Percentiles rank a stretch among this genome's conserved stretches.
Conservation (phyloP, 2,329 filamentous ascomycete genomes). For the Trichoderma guizhouense region DNA sequence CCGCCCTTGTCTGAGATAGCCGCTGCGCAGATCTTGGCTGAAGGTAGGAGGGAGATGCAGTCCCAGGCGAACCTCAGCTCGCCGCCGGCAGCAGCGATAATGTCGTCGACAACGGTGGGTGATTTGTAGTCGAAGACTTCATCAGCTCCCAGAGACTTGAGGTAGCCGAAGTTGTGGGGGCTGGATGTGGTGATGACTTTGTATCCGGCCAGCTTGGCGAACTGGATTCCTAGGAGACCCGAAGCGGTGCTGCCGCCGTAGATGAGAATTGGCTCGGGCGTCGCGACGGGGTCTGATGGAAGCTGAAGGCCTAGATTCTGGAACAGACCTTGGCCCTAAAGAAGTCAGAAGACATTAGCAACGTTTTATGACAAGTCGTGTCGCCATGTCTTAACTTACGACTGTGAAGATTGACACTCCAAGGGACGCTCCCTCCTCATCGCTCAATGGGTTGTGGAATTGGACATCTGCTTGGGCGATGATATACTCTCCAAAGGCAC, state of each 20-base stretch:
- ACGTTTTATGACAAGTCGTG: background rate
- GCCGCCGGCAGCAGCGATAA: slow-evolving; percentile 24
- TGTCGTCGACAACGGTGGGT: slow-evolving; percentile 24
- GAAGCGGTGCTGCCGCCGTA: slow-evolving; percentile 54
- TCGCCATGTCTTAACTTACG: background rate
- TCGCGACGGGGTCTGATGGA: slow-evolving; percentile 39
- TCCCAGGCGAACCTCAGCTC: slow-evolving; percentile 14
- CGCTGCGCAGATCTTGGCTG: slow-evolving; percentile 31
- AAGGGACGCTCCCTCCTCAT: slow-evolving; percentile 45
- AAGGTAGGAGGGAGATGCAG: background rate
- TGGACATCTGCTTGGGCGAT: slow-evolving; percentile 39
- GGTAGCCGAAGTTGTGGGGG: slow-evolving; percentile 35
- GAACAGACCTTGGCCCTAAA: slow-evolving; percentile 38
- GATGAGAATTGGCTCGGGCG: slow-evolving; percentile 40
- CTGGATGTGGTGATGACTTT: slow-evolving; percentile 40
- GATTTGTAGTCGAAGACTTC: slow-evolving; percentile 45
- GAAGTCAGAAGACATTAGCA: background rate
- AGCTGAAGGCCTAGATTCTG: slow-evolving; percentile 43
- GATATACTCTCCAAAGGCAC: slow-evolving; percentile 41
- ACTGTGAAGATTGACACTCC: slow-evolving; percentile 42
- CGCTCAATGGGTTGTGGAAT: slow-evolving; percentile 45
- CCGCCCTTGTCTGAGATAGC: slow-evolving; percentile 30
- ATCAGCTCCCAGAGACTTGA: slow-evolving; percentile 43
- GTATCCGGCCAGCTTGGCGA: slow-evolving; percentile 40
- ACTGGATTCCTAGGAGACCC: slow-evolving; percentile 49